Percentiles rank a stretch among this genome's conserved stretches.
These are phyloP conservation scores for Coniochaeta sp. DNA, from an alignment of 2,329 filamentous ascomycete species.

Conservation along the genomic window DNA sequence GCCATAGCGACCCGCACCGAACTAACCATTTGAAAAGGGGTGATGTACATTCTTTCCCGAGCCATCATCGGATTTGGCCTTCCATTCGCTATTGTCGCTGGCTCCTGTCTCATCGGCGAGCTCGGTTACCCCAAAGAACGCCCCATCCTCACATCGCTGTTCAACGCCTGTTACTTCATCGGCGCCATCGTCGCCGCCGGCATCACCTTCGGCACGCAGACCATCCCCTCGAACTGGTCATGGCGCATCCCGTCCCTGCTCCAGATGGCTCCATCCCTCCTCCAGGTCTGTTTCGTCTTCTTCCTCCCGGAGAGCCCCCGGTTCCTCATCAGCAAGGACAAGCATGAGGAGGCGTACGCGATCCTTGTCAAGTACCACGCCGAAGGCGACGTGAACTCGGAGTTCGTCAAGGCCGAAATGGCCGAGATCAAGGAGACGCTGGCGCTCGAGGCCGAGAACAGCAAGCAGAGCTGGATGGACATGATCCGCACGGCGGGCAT, in stretches of 20 bases:
- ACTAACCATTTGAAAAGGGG: conserved; percentile 10
- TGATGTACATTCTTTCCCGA: conserved; percentile 54
- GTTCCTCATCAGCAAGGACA: conserved; percentile 17
- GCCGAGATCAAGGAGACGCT: conserved; percentile 52
- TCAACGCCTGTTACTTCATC: conserved; percentile 34
- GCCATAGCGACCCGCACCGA: background rate
- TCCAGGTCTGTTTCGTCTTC: conserved; percentile 31
- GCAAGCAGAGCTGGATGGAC: conserved; percentile 42
- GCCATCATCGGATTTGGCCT: conserved; percentile 56
- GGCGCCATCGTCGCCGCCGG: conserved; percentile 42
- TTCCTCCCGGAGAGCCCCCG: conserved; percentile 20
- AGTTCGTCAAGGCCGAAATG: conserved; percentile 51
- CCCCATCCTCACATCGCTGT: conserved; percentile 45
- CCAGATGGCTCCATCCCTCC: conserved; percentile 30
- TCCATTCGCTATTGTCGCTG: conserved; percentile 50
- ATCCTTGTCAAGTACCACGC: conserved; percentile 28
- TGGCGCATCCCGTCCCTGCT: conserved; percentile 35
- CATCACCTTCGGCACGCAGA: conserved; percentile 40
- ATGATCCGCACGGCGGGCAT: conserved; percentile 43
- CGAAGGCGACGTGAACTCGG: conserved; percentile 42
- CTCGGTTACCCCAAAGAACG: conserved; percentile 55
- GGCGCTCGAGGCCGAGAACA: conserved; percentile 43
- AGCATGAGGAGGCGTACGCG: conserved; percentile 15
- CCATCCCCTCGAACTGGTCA: conserved; percentile 19
- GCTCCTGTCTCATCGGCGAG: conserved; percentile 51